These are phyloP conservation scores for Gossypium turneri DNA, from an alignment of 345 rosid species.

Conservation along the genomic window DNA sequence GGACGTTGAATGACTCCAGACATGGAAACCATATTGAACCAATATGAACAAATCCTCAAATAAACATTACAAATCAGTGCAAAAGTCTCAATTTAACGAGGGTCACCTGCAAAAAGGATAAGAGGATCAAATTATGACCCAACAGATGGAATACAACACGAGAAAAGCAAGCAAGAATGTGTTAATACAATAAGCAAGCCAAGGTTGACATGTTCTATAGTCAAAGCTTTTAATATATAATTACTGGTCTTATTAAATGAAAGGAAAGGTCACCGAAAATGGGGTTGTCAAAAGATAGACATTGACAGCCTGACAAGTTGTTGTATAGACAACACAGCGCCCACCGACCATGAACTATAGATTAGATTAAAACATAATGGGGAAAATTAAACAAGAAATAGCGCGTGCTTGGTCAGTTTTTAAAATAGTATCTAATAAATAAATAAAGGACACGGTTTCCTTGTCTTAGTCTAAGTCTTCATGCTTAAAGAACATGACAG, in stretches of 20 bases:
- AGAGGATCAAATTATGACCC: not conserved
- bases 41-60: slow-evolving; percentile 18
- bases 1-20: slow-evolving; percentile 82
- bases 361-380: not conserved
- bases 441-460: not conserved
- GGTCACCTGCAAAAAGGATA: slow-evolving; percentile 20
- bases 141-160: slow-evolving; percentile 5
- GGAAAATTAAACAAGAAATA: slow-evolving; percentile 42
- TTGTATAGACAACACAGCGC: not conserved
- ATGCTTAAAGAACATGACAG: not conserved
- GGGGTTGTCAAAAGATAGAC: slow-evolving; percentile 13
- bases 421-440: not conserved
- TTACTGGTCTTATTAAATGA: not conserved
- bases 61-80: not conserved
- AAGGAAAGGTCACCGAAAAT: not conserved
- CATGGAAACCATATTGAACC: slow-evolving; percentile 60
- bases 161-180: not conserved
- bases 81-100: slow-evolving; percentile 1
- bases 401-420: not conserved
- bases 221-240: not conserved
- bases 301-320: slow-evolving; percentile 14
- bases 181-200: not conserved
- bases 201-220: slow-evolving; percentile 9
- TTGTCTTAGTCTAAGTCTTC: not conserved
- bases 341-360: not conserved